Percentiles rank a stretch among this genome's conserved stretches.
Evolutionary conservation across 2,329 filamentous ascomycete species (phyloP).

Genomic region (Penicillium griseofulvum): DNA sequence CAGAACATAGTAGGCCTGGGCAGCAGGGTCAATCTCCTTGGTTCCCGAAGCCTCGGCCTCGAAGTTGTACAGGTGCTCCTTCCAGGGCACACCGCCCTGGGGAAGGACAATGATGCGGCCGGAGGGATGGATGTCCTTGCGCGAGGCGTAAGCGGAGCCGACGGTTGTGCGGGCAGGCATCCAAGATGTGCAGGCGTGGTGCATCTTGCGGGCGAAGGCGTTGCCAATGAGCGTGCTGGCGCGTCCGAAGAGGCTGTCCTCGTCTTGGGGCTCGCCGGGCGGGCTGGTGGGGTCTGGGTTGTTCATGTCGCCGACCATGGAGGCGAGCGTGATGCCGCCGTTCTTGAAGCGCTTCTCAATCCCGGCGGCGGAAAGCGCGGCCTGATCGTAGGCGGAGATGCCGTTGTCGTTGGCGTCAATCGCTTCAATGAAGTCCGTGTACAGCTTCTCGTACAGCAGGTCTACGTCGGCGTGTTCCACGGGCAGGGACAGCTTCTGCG

Average conservation of each 20-base stretch:
- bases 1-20: conserved; percentile 77
- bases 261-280: conserved; percentile 64
- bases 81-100: conserved; percentile 80
- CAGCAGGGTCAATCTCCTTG: conserved; percentile 40
- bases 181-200: conserved; percentile 74
- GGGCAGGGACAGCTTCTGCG: conserved; percentile 59
- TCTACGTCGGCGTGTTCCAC: conserved; percentile 66
- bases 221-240: conserved; percentile 84
- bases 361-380: conserved; percentile 65
- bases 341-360: conserved; percentile 80
- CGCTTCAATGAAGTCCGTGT: conserved; percentile 90
- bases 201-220: conserved; percentile 78
- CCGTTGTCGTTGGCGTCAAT: conserved; percentile 98
- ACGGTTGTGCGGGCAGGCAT: conserved; percentile 82
- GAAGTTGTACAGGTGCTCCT: conserved; percentile 88
- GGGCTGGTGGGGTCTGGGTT: conserved; percentile 54
- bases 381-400: conserved; percentile 75
- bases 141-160: conserved; percentile 68
- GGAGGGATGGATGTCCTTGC: conserved; percentile 64
- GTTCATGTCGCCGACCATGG: conserved; percentile 78
- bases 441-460: conserved; percentile 82
- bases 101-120: conserved; percentile 81
- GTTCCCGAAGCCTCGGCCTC: conserved; percentile 58
- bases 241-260: conserved; percentile 74
- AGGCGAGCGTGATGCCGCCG: conserved; percentile 78